These are phyloP conservation scores for Mucor racemosus DNA, from an alignment of 371 early-diverging fungal genomes.

Conservation along the genomic window DNA sequence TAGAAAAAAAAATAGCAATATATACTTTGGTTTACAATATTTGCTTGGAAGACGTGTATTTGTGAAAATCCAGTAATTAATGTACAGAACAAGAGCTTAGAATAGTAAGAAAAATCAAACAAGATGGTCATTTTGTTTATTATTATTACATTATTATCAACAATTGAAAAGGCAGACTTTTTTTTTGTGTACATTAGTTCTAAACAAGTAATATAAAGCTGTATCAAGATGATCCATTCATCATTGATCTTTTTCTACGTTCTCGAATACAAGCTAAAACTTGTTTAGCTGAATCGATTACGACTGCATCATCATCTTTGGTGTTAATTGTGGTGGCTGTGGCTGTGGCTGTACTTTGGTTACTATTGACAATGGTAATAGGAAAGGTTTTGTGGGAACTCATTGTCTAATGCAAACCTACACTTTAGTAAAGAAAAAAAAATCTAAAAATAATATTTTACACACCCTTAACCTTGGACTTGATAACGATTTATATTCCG, in stretches of 20 bases:
- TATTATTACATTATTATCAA: too few species aligned
- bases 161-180: too few species aligned
- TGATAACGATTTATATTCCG: background rate
- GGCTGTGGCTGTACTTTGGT: conserved; percentile 1
- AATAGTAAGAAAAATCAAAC: too few species aligned
- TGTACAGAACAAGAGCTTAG: too few species aligned
- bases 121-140: too few species aligned
- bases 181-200: background rate
- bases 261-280: conserved; percentile 23
- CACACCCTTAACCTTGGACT: background rate
- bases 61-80: too few species aligned
- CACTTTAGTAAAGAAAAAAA: background rate
- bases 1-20: too few species aligned
- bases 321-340: background rate
- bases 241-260: conserved; percentile 20
- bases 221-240: conserved; percentile 1
- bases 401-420: background rate
- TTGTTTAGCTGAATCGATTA: conserved; percentile 27
- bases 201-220: background rate
- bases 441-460: background rate
- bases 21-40: too few species aligned
- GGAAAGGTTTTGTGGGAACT: conserved; percentile 8
- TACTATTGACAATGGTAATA: background rate
- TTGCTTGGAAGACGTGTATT: too few species aligned
- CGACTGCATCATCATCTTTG: conserved; percentile 1